Conservation (phyloP, 495 filamentous ascomycete genomes). For the Penicillium cinerascens region DNA sequence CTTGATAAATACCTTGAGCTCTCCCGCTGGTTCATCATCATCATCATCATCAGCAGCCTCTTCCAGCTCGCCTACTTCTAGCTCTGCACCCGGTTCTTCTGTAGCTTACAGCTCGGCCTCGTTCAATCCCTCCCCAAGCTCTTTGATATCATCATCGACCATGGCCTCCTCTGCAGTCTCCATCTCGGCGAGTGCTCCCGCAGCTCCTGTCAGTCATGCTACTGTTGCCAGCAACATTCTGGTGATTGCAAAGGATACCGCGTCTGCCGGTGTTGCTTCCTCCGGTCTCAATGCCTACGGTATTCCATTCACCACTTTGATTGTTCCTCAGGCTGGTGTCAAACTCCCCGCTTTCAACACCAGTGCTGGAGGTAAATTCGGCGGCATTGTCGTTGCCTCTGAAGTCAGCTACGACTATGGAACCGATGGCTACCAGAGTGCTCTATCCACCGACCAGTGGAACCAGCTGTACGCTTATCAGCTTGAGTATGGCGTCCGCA, state of each 20-base stretch:
- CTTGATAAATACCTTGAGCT: conserved; percentile 1
- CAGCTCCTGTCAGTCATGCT: conserved; percentile 19
- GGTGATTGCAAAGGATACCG: conserved; percentile 52
- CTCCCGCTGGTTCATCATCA: conserved; percentile 1
- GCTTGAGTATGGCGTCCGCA: conserved; percentile 53
- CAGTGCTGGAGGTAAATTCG: conserved; percentile 50
- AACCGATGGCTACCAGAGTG: conserved; percentile 44
- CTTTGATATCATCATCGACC: conserved; percentile 10
- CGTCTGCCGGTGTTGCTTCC: conserved; percentile 43
- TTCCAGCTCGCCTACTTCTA: neutral
- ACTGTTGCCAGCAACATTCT: conserved; percentile 49
- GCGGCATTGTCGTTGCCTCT: conserved; percentile 53
- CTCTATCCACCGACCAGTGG: conserved; percentile 56
- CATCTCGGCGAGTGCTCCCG: conserved; percentile 19
- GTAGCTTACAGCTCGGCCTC: neutral
- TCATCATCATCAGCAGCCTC: too few relatives aligned
- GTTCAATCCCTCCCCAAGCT: neutral
- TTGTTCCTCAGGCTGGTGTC: conserved; percentile 51
- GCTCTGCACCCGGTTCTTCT: neutral
- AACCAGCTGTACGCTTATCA: conserved; percentile 55
- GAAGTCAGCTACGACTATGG: conserved; percentile 56
- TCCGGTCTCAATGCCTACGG: conserved; percentile 59
- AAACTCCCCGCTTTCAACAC: conserved; percentile 50
- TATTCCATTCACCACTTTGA: conserved; percentile 53
- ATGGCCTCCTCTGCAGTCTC: conserved; percentile 28